phyloP scores from a whole-genome alignment of 1,139 yeast species.

The Saccharomyces hybrid region DNA sequence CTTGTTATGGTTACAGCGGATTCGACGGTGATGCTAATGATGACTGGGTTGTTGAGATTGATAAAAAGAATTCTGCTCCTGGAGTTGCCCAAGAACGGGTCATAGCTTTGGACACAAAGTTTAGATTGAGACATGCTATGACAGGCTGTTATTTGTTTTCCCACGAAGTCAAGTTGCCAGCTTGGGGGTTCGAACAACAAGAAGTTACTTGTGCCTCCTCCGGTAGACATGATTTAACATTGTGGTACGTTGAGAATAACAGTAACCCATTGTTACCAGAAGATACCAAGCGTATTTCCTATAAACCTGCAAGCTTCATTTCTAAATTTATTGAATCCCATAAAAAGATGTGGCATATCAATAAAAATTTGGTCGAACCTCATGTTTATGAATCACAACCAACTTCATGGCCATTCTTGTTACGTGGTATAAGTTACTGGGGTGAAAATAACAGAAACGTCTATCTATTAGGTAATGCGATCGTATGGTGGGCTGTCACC shows the following conservation, averaged over 20 bases:
- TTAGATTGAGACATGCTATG: slow-evolving; percentile 85
- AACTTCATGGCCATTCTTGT: slow-evolving; percentile 75
- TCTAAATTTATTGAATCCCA: slow-evolving; percentile 73
- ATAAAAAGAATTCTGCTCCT: slow-evolving; percentile 47
- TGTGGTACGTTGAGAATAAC: slow-evolving; percentile 88
- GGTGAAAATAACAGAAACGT: slow-evolving; percentile 65
- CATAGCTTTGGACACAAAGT: slow-evolving; percentile 74
- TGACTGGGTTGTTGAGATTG: slow-evolving; percentile 86
- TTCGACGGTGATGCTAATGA: slow-evolving; percentile 95
- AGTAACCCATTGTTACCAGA: slow-evolving; percentile 40
- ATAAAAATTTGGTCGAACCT: slow-evolving; percentile 72
- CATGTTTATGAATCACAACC: slow-evolving; percentile 92
- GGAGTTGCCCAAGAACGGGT: slow-evolving; percentile 57
- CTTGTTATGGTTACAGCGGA: slow-evolving; percentile 85
- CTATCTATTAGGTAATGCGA: slow-evolving; percentile 83
- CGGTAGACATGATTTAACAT: slow-evolving; percentile 64
- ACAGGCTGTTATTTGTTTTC: slow-evolving; percentile 87
- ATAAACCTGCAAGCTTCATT: slow-evolving; percentile 54
- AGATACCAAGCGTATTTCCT: slow-evolving; percentile 46
- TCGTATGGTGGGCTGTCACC: slow-evolving; percentile 80
- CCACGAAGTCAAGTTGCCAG: slow-evolving; percentile 76
- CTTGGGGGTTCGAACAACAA: slow-evolving; percentile 94
- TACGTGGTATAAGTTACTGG: slow-evolving; percentile 96
- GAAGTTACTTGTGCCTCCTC: slow-evolving; percentile 89
- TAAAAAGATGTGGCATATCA: slow-evolving; percentile 83